Evolutionary conservation across 108 stramenopile genomes (phyloP), one percentile per base, ranked within the genome.

Genomic region (Cyclotella sp.): DNA sequence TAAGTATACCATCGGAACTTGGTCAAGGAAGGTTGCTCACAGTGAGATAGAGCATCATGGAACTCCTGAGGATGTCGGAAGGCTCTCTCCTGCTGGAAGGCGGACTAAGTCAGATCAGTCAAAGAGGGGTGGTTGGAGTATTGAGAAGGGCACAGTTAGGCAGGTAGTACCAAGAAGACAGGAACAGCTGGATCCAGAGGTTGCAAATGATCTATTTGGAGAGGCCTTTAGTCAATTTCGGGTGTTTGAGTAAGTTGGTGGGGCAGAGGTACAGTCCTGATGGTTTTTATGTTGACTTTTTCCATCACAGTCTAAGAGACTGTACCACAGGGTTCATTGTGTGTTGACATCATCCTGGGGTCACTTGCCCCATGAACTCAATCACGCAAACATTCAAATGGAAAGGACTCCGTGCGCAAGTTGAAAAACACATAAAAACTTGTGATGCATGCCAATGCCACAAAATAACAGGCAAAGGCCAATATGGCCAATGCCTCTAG

Each of bases 1-100:
- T 24, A 55, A 24, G 22, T 55, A 55, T 24, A 55, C n/a, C 11
- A 55, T 55, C 24, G 55, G 22, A 24, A 55, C 55, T 21, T 55
- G 55, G 55, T 55, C 55, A 24, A 55, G 24, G 55, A 55, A 55
- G 24, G 55, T 55, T 26, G 12, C n/a, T 21, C 55, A 22, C 3
- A 22, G 21, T 24, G 55, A 55, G 55, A 55, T 55, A 24, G 11
- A 22, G 21, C n/a, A 24, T 12, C 24, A 55, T 24, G 55, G 7
- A 5, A 22, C 55, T 55, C 55, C 55, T 22, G 55, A 24, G 22
- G 55, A 55, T 24, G 24, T 55, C 24, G 55, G 5, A n/a, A 55
- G 24, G 7, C 55, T 55, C 24, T 21, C 55, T 26, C 55, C 55
- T 12, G 21, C 55, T 3, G 11, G 21, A 12, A 55, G 24, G n/a